Evolutionary conservation across 257 asterid genomes (phyloP), one percentile per base, ranked within the genome.

Genomic region (Scutellaria minor): DNA sequence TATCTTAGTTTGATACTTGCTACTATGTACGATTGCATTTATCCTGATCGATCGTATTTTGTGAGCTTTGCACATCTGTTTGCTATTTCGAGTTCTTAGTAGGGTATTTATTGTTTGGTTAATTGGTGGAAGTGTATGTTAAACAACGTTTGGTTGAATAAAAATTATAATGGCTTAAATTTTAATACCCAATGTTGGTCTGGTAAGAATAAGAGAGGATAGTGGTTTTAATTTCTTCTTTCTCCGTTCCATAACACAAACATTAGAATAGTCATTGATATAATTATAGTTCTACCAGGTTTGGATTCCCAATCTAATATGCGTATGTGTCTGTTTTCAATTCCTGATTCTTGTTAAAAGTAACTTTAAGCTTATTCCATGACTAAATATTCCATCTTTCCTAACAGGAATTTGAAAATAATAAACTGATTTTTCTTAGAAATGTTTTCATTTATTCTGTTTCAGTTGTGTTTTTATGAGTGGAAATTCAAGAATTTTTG

Each of bases 401-500:
- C 10, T 14, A 52, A 60, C 52, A 46, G 68, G 46, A 60, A 5
- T 45, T 18, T 59, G 69, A 58, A 70, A 71, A n/a, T 22, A 47
- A 6, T 54, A 9, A 12, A 45, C 9, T 39, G n/a, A 5, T 59
- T 27, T 27, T 71, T 71, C 8, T 53, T 47, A 67, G 50, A 56
- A 45, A 39, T 57, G 22, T 18, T 18, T 18, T 18, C 18, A 18
- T 0, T 18, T 18, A 20, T 51, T 14, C 14, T 56, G 63, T 74
- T 68, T 37, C 20, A 31, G 37, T 37, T 68, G 45, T 31, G 18
- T 20, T 40, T 61, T 6, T 15, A 39, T n/a, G 45, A 42, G 35
- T 35, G 46, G 42, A 67, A 44, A 55, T 53, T 60, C 54, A 63
- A n/a, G 50, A 39, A 45, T 60, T 51, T 50, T n/a, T 66, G 64